Evolutionary conservation across 495 filamentous ascomycete species (phyloP).

Genomic region (Xylaria castorea): DNA sequence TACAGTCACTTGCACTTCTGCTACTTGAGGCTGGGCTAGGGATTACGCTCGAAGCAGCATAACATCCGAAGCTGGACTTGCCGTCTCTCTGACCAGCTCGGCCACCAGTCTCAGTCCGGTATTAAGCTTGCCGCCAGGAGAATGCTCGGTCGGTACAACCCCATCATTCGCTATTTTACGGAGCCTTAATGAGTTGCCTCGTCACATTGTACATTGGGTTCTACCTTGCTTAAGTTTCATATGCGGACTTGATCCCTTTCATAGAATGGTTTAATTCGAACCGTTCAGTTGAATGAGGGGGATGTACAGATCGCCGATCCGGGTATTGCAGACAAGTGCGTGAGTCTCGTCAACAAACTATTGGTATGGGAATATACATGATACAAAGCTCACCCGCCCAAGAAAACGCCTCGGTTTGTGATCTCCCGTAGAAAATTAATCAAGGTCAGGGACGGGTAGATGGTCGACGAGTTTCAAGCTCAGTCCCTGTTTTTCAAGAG

Average conservation of each 20-base stretch:
- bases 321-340: background rate
- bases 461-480: slow-evolving; percentile 81
- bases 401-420: background rate
- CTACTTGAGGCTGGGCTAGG: background rate
- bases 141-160: background rate
- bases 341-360: background rate
- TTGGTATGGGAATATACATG: background rate
- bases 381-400: background rate
- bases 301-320: background rate
- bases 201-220: background rate
- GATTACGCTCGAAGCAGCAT: background rate
- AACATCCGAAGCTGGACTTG: background rate
- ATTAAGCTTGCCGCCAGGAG: background rate
- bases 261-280: background rate
- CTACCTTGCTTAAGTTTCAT: background rate
- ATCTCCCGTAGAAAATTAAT: background rate
- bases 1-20: background rate
- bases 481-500: slow-evolving; percentile 72
- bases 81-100: background rate
- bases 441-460: slow-evolving; percentile 71
- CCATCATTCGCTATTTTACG: background rate
- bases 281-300: background rate
- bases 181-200: background rate
- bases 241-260: background rate
- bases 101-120: background rate